Evolutionary conservation across 805 yeast species (phyloP).

Genomic region (Metschnikowia peoriensis): DNA sequence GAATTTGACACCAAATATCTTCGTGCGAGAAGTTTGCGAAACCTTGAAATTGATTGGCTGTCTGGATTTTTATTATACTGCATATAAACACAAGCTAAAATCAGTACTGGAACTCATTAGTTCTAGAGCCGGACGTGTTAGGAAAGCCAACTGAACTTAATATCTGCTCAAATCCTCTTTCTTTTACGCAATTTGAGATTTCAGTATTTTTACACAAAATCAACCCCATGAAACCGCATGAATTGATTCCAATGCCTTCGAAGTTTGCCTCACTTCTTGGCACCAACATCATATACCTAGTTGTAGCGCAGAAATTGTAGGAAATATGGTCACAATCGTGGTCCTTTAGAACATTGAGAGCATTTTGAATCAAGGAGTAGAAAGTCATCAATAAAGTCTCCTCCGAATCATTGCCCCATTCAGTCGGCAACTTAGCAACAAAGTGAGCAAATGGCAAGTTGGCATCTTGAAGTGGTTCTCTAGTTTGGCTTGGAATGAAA

Average conservation of each 20-base stretch:
- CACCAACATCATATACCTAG: slow-evolving; percentile 79
- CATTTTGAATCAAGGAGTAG: slow-evolving; percentile 68
- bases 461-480: slow-evolving; percentile 61
- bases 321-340: slow-evolving; percentile 48
- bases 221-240: slow-evolving; percentile 79
- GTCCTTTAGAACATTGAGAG: slow-evolving; percentile 64
- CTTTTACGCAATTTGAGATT: slow-evolving; percentile 44
- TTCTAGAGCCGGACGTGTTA: slow-evolving; percentile 51
- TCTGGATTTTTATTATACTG: neutral
- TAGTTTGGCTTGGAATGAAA: slow-evolving; percentile 51
- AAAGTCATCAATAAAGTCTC: slow-evolving; percentile 67
- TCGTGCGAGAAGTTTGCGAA: slow-evolving; percentile 12
- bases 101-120: slow-evolving; percentile 65
- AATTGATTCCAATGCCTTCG: slow-evolving; percentile 63
- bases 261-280: slow-evolving; percentile 67
- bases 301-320: slow-evolving; percentile 80
- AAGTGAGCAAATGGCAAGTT: slow-evolving; percentile 78
- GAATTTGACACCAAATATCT: neutral
- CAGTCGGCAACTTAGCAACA: slow-evolving; percentile 56
- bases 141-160: slow-evolving; percentile 67
- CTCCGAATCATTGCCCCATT: slow-evolving; percentile 44
- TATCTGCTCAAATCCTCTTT: slow-evolving; percentile 51
- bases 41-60: slow-evolving; percentile 15
- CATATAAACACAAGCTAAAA: neutral
- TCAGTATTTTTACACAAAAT: slow-evolving; percentile 70